These are phyloP conservation scores for Mucor velutinosus DNA, from an alignment of 371 early-diverging fungal species.

Conservation along the genomic window DNA sequence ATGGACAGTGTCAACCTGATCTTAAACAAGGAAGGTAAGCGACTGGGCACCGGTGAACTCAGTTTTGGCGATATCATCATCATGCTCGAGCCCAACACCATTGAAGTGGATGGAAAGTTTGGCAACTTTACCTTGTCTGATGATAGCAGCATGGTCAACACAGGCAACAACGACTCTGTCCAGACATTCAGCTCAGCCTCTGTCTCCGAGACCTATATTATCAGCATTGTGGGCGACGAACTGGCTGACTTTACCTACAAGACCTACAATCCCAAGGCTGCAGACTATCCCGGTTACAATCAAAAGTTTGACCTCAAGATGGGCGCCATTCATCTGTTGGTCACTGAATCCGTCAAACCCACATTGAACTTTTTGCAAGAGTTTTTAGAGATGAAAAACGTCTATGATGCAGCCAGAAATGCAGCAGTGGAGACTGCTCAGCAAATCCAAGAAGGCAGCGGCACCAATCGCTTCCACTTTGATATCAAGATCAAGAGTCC, in stretches of 20 bases:
- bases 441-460: slow-evolving; percentile 59
- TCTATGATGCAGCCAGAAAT: slow-evolving; percentile 85
- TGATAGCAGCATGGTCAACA: slow-evolving; percentile 30
- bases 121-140: slow-evolving; percentile 73
- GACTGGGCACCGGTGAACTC: slow-evolving; percentile 65
- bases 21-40: slow-evolving; percentile 63
- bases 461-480: slow-evolving; percentile 67
- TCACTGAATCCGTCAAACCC: slow-evolving; percentile 57
- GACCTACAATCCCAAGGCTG: slow-evolving; percentile 52
- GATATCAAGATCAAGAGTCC: slow-evolving; percentile 88
- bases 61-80: slow-evolving; percentile 62
- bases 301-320: slow-evolving; percentile 63
- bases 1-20: slow-evolving; percentile 69
- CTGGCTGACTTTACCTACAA: slow-evolving; percentile 75
- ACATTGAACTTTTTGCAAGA: slow-evolving; percentile 66
- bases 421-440: slow-evolving; percentile 83
- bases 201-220: slow-evolving; percentile 45
- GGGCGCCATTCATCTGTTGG: slow-evolving; percentile 65
- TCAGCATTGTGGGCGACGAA: slow-evolving; percentile 76
- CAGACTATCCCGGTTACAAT: slow-evolving; percentile 71
- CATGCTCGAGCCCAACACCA: slow-evolving; percentile 45
- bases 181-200: background rate
- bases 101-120: slow-evolving; percentile 68
- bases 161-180: background rate
- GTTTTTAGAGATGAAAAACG: slow-evolving; percentile 86